A percentile compares a stretch with the other conserved stretches of the same genome.
Conservation (phyloP, 1,284 basidiomycete genomes). For the Ceratobasidium sp. region DNA sequence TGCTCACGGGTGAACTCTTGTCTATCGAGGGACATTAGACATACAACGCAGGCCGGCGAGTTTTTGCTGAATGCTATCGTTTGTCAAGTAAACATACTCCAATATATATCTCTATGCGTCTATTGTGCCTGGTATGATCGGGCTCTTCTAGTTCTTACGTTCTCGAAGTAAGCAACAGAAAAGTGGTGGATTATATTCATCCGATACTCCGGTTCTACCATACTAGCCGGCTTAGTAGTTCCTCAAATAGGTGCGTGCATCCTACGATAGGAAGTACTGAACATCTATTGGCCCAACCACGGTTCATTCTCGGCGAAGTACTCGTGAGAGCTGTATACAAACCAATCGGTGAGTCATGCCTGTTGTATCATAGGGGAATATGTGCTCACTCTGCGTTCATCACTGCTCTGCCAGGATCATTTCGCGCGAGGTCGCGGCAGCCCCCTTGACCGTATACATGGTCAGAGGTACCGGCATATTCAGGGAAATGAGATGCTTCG, state of each 20-base stretch:
- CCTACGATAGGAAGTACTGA: conserved; percentile 16
- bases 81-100: neutral
- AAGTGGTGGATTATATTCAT: neutral
- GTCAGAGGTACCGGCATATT: conserved; percentile 35
- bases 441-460: conserved; percentile 35
- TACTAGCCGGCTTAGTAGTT: neutral
- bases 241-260: neutral
- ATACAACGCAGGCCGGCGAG: neutral
- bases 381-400: conserved; percentile 38
- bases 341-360: neutral
- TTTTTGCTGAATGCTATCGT: neutral
- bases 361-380: neutral
- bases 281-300: conserved; percentile 27
- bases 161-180: neutral
- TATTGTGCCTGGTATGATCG: neutral
- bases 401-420: conserved; percentile 27
- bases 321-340: conserved; percentile 28
- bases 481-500: conserved; percentile 39
- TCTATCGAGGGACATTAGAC: neutral
- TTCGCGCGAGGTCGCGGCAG: conserved; percentile 26
- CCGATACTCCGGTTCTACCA: neutral
- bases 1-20: conserved; percentile 25
- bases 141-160: neutral
- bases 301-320: conserved; percentile 40
- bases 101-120: neutral